These are phyloP conservation scores for Eucalyptus virginea DNA, from an alignment of 345 rosid species.

Conservation along the genomic window DNA sequence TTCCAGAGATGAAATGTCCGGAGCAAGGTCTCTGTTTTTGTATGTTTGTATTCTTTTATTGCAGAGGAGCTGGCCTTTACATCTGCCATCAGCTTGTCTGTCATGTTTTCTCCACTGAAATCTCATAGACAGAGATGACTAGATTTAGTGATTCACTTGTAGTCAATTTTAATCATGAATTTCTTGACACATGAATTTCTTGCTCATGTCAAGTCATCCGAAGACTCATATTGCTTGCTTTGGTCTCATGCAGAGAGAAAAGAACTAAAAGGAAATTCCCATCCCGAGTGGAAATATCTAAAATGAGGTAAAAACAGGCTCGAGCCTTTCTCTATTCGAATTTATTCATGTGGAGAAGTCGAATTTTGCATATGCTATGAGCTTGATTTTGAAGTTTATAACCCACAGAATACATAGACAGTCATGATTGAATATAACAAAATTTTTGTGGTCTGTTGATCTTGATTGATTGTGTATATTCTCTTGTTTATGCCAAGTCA, in stretches of 20 bases:
- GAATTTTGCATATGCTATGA: not conserved
- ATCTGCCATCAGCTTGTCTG: not conserved
- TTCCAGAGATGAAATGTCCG: constrained; percentile 40
- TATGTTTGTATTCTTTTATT: not conserved
- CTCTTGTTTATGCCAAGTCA: not conserved
- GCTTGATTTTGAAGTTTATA: not conserved
- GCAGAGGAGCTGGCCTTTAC: not conserved
- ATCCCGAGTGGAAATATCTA: constrained; percentile 44
- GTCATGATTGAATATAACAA: not conserved
- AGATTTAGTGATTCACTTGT: not conserved
- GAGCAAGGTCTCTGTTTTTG: constrained; percentile 31
- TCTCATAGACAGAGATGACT: not conserved
- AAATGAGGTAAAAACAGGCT: constrained; percentile 37
- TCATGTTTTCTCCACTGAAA: not conserved
- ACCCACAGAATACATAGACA: not conserved
- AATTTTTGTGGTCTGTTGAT: not conserved
- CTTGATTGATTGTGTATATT: not conserved
- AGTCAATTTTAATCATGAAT: not conserved
- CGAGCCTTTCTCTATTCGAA: not conserved
- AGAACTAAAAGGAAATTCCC: constrained; percentile 45
- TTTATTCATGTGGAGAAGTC: not conserved
- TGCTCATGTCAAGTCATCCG: not conserved
- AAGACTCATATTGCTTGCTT: not conserved
- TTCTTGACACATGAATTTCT: not conserved
- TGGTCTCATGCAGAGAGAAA: not conserved